These are phyloP conservation scores for Boletus mariae DNA, from an alignment of 1,284 basidiomycete genomes.

Conservation along the genomic window DNA sequence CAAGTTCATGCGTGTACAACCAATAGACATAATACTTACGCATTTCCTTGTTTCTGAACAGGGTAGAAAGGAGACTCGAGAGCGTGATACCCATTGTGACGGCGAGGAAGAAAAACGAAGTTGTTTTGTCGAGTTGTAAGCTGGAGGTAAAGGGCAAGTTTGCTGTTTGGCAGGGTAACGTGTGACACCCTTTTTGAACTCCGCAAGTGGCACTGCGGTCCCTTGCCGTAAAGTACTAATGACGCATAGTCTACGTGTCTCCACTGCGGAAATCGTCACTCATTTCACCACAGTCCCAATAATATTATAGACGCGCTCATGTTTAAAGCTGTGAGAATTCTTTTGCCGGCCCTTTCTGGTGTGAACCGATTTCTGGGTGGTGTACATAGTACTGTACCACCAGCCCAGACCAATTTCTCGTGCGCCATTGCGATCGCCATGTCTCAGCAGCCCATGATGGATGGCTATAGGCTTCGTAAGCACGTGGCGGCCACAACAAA, in stretches of 20 bases:
- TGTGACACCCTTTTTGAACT: conserved; percentile 36
- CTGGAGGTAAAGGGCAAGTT: conserved; percentile 36
- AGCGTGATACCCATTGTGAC: conserved; percentile 81
- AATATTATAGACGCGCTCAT: no score
- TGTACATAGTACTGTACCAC: no score
- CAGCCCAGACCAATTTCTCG: no score
- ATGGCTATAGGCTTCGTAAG: no score
- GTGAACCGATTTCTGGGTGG: no score
- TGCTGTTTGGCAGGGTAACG: conserved; percentile 30
- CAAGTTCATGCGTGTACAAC: conserved; percentile 36
- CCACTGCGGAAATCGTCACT: neutral
- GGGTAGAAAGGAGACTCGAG: conserved; percentile 76
- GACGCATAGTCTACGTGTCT: neutral
- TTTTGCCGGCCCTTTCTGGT: no score
- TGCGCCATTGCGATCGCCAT: no score
- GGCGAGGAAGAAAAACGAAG: conserved; percentile 31
- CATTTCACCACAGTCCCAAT: no score
- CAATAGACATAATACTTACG: conserved; percentile 57
- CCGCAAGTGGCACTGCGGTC: conserved; percentile 25
- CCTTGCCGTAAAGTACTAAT: neutral
- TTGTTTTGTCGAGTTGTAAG: conserved; percentile 35
- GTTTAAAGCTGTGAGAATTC: no score
- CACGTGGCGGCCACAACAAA: neutral
- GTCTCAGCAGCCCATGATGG: no score
- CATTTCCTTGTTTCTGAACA: conserved; percentile 99